Percentiles rank a stretch among this genome's conserved stretches.
phyloP scores from a whole-genome alignment of 305 asterid genomes.

The Euphrasia arctica region DNA sequence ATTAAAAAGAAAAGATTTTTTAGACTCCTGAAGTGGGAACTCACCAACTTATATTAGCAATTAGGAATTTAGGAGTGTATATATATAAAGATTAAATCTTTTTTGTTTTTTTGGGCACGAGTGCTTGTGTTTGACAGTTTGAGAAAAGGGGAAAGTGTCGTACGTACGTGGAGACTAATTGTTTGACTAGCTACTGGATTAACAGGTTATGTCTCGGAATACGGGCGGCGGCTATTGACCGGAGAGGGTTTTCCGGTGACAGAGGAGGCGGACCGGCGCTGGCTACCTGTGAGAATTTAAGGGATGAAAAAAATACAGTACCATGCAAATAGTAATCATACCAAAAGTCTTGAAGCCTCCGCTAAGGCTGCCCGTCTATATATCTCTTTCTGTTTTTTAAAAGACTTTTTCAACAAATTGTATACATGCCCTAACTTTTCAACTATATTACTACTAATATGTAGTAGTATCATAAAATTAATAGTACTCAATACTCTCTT shows the following conservation, averaged over 20 bases:
- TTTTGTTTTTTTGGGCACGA: slow-evolving; percentile 22
- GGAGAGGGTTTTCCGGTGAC: slow-evolving; percentile 24
- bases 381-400: slow-evolving; percentile 21
- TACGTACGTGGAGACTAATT: slow-evolving; percentile 14
- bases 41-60: slow-evolving; percentile 30
- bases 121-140: slow-evolving; percentile 9
- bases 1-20: neutral
- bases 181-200: slow-evolving; percentile 24
- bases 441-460: no score
- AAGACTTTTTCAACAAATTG: neutral
- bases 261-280: slow-evolving; percentile 1
- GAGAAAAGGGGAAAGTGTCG: slow-evolving; percentile 20
- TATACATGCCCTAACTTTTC: neutral
- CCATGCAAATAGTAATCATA: slow-evolving; percentile 21
- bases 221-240: slow-evolving; percentile 3
- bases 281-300: neutral
- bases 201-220: neutral
- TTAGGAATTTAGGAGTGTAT: neutral
- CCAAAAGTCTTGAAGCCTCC: slow-evolving; percentile 29
- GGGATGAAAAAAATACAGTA: slow-evolving; percentile 25
- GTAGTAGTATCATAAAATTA: no score
- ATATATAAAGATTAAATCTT: neutral
- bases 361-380: slow-evolving; percentile 26
- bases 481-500: no score
- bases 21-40: slow-evolving; percentile 30